Evolutionary conservation across 352 stramenopile species (phyloP), one percentile per base, ranked within the genome.

Genomic region (Globisporangium cystogenes): DNA sequence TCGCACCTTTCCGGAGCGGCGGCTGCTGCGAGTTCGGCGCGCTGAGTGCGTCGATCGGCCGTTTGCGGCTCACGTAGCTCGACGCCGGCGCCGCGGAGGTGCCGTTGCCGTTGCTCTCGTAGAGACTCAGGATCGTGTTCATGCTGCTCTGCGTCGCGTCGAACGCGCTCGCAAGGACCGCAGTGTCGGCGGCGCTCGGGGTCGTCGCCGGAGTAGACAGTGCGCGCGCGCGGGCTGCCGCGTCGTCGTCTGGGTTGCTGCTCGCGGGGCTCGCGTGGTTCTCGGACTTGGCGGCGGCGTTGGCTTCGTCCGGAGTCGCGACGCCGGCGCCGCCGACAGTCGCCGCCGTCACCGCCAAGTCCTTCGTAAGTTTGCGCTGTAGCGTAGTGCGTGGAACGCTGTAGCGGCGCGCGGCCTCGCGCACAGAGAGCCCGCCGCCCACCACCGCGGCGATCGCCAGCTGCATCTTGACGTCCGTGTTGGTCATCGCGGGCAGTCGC

Each of bases 311-410:
- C 12, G 42, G n/a, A 20, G 55, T 64, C 35, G 60, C 27, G 35
- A 50, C 24, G 21, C 51, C 65, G 48, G 40, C 40, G 26, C 31
- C 29, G 10, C 29, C 29, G 7, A 8, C 29, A 10, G 4, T 12
- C 33, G 33, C 33, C 12, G 33, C 33, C 54, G 51, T n/a, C n/a
- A n/a, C n/a, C n/a, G n/a, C 39, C 35, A 50, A 45, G 67, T 68
- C 49, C 33, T 62, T 62, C 14, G 49, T 48, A 1, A 88, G 64
- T 24, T 83, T 85, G 47, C 84, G 78, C 62, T 95, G 84, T 42
- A 95, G 55, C 27, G 84, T 95, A 15, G 80, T 88, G 23, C 82
- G 72, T 3, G 80, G 68, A 26, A 95, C 74, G 18, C 66, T 61
- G 62, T 79, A 87, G 63, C 75, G 82, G 24, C 82, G 80, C 7